phyloP scores from a whole-genome alignment of 495 filamentous ascomycete species.

The Daldinia grandis region DNA sequence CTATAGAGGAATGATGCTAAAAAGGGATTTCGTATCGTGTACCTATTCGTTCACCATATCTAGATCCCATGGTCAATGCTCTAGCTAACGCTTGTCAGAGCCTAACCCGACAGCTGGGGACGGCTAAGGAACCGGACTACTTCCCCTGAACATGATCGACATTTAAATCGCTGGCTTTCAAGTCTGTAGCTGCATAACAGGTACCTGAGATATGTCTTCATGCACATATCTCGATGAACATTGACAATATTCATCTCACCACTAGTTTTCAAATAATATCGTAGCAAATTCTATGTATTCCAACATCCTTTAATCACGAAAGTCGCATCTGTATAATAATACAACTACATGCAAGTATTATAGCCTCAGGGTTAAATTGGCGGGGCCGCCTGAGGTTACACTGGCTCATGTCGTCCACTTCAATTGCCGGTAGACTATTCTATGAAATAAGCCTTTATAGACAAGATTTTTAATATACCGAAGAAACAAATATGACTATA shows the following conservation, averaged over 20 bases:
- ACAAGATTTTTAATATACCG: not conserved
- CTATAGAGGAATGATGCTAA: conserved; percentile 10
- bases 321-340: not conserved
- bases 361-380: conserved; percentile 25
- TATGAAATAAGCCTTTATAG: not conserved
- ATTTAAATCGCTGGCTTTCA: not conserved
- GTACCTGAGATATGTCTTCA: not conserved
- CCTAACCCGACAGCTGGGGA: conserved; percentile 30
- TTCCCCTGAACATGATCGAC: not conserved
- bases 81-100: conserved; percentile 12
- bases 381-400: conserved; percentile 31
- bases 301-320: not conserved
- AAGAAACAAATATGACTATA: not conserved
- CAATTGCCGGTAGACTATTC: conserved; percentile 14
- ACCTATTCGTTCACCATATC: conserved; percentile 13
- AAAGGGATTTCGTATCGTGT: conserved; percentile 19
- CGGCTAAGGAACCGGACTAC: conserved; percentile 1
- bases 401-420: not conserved
- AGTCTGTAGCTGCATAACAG: not conserved
- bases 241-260: not conserved
- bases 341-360: conserved; percentile 1
- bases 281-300: not conserved
- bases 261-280: not conserved
- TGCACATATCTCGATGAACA: not conserved
- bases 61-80: conserved; percentile 13